A percentile compares a stretch with the other conserved stretches of the same genome.
phyloP scores from a whole-genome alignment of 805 yeast genomes.

The Scheffersomyces spartinae region DNA sequence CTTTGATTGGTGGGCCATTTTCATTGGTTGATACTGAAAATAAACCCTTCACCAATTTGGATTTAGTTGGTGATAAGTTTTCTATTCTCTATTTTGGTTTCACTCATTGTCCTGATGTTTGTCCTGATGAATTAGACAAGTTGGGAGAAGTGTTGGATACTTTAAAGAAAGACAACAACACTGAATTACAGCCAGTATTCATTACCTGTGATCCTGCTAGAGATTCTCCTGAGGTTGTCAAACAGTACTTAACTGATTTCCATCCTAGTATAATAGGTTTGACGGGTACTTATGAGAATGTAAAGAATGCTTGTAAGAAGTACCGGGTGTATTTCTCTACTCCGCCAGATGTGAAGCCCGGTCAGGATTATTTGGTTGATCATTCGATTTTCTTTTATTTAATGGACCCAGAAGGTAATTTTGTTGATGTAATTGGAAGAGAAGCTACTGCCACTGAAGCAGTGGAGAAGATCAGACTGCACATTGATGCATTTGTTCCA shows the following conservation, averaged over 20 bases:
- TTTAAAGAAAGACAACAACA: conserved; percentile 41
- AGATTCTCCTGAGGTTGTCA: conserved; percentile 77
- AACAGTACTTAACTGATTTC: conserved; percentile 77
- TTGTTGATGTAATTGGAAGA: conserved; percentile 89
- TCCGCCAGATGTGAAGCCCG: conserved; percentile 87
- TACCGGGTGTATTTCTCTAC: conserved; percentile 96
- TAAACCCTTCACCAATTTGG: conserved; percentile 60
- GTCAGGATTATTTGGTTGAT: conserved; percentile 93
- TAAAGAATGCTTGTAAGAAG: conserved; percentile 76
- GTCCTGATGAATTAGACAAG: conserved; percentile 96
- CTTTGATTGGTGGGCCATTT: conserved; percentile 88
- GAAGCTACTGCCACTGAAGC: conserved; percentile 76
- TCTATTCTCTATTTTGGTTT: conserved; percentile 90
- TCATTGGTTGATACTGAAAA: conserved; percentile 61
- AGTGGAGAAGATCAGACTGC: conserved; percentile 61
- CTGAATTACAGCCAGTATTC: conserved; percentile 73
- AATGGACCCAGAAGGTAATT: conserved; percentile 98
- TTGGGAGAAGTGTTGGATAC: conserved; percentile 61
- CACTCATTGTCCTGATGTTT: conserved; percentile 95
- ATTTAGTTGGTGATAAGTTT: conserved; percentile 63
- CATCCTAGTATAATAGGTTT: conserved; percentile 83
- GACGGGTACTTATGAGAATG: conserved; percentile 81
- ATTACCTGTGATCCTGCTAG: conserved; percentile 97
- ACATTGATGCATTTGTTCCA: conserved; percentile 68
- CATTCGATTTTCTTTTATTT: conserved; percentile 94